phyloP scores from a whole-genome alignment of 768 basidiomycete genomes.

The Termitomyces sp. region DNA sequence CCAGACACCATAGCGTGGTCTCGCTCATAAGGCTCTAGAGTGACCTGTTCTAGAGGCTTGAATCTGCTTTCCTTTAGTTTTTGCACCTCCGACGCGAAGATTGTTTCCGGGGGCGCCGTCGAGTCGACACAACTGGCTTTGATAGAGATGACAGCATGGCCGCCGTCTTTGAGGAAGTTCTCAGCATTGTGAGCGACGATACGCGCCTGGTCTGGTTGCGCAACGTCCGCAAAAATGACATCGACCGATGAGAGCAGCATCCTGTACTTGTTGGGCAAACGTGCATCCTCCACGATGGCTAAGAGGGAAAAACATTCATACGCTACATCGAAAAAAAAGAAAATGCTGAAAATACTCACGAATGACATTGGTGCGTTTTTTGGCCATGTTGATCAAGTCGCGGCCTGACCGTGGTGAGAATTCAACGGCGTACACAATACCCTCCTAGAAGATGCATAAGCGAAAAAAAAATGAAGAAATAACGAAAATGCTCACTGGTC shows the following conservation, averaged over 20 bases:
- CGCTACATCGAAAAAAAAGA: not conserved
- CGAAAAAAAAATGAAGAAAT: not conserved
- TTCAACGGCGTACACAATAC: constrained; percentile 97
- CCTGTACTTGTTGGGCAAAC: constrained; percentile 93
- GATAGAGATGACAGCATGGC: constrained; percentile 94
- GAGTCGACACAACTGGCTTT: constrained; percentile 99
- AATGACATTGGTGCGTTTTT: constrained; percentile 98
- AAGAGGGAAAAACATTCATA: not conserved
- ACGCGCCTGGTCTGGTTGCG: constrained; percentile 98
- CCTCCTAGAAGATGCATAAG: constrained; percentile 53
- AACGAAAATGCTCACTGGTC: constrained; percentile 59
- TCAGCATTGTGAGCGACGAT: constrained; percentile 93
- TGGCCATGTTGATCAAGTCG: constrained; percentile 98
- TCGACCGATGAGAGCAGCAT: constrained; percentile 94
- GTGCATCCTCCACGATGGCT: constrained; percentile 98
- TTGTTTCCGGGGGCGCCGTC: constrained; percentile 83
- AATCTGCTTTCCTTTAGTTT: constrained; percentile 74
- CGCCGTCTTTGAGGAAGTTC: constrained; percentile 92
- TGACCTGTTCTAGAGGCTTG: constrained; percentile 95
- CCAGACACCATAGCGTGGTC: constrained; percentile 90
- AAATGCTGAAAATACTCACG: constrained; percentile 52
- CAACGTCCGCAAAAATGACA: constrained; percentile 97
- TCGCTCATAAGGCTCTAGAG: constrained; percentile 89
- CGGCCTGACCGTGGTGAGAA: constrained; percentile 96
- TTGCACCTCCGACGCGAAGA: constrained; percentile 88